Conservation (phyloP, 73 alveolate genomes). For the Stentor roeselii region DNA sequence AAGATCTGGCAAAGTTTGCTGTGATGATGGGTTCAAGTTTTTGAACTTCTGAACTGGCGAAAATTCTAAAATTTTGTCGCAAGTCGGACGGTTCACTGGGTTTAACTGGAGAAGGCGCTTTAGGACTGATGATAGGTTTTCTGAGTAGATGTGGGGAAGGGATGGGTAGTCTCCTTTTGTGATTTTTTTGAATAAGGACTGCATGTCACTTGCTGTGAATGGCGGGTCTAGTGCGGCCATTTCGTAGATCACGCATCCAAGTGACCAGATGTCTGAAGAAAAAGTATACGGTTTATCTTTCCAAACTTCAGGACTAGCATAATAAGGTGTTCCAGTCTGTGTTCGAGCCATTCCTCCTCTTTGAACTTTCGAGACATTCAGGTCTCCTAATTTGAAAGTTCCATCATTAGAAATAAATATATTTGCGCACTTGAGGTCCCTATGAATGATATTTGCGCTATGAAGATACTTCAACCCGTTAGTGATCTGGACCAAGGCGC, state of each 20-base stretch:
- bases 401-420: conserved; percentile 80
- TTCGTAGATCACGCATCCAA: conserved; percentile 86
- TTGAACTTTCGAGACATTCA: conserved; percentile 89
- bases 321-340: conserved; percentile 85
- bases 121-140: conserved; percentile 53
- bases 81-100: conserved; percentile 21
- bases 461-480: conserved; percentile 89
- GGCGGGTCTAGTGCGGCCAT: conserved; percentile 83
- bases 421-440: conserved; percentile 95
- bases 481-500: conserved; percentile 70
- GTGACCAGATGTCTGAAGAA: conserved; percentile 84
- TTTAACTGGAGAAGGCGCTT: not conserved
- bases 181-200: conserved; percentile 63
- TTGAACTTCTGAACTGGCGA: not conserved
- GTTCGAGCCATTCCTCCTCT: conserved; percentile 59
- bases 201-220: conserved; percentile 68
- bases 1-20: not conserved
- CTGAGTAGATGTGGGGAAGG: conserved; percentile 60
- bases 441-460: conserved; percentile 81
- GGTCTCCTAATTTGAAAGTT: conserved; percentile 80
- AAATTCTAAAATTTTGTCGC: not conserved
- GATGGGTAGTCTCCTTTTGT: conserved; percentile 73
- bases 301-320: conserved; percentile 87
- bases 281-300: conserved; percentile 77
- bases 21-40: not conserved